Evolutionary conservation across 163 green algal species (phyloP).

Genomic region (Scenedesmus sp.): DNA sequence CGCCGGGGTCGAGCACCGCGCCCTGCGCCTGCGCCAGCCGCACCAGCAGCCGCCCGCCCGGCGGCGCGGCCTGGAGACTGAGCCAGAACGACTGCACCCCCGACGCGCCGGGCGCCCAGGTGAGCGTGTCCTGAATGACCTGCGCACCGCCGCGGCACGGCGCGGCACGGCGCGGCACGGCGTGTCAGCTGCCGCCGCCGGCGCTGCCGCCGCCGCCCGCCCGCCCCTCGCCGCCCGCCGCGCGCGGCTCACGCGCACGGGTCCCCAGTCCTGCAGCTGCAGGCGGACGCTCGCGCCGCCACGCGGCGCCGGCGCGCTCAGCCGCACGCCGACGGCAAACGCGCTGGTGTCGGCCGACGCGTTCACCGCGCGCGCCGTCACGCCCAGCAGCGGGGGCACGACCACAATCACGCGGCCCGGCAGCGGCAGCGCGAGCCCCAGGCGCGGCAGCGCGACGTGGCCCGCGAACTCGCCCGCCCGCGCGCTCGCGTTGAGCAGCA

Average conservation of each 20-base stretch:
- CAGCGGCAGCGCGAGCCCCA: too few species aligned
- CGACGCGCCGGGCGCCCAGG: conserved; percentile 14
- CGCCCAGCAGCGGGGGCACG: conserved; percentile 11
- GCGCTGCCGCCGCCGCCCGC: not conserved
- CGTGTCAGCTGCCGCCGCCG: too few species aligned
- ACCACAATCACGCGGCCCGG: not conserved
- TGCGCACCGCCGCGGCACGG: not conserved
- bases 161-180: too few species aligned
- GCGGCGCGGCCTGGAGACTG: not conserved
- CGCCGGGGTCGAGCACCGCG: conserved; percentile 6
- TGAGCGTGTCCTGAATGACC: not conserved
- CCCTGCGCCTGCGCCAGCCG: conserved; percentile 15
- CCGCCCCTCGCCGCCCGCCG: not conserved
- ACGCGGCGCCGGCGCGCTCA: not conserved
- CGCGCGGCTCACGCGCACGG: not conserved
- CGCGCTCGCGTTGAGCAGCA: too few species aligned
- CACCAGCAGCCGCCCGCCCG: conserved; percentile 4
- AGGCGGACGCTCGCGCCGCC: conserved; percentile 13
- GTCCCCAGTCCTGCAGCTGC: not conserved
- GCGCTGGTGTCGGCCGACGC: not conserved
- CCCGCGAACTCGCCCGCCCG: too few species aligned
- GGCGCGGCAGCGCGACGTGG: too few species aligned
- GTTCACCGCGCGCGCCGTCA: not conserved
- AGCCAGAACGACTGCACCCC: conserved; percentile 25
- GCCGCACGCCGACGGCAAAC: conserved; percentile 21